Percentiles rank a stretch among this genome's conserved stretches.
Conservation (phyloP, 345 rosid genomes). For the Pistacia integerrima region DNA sequence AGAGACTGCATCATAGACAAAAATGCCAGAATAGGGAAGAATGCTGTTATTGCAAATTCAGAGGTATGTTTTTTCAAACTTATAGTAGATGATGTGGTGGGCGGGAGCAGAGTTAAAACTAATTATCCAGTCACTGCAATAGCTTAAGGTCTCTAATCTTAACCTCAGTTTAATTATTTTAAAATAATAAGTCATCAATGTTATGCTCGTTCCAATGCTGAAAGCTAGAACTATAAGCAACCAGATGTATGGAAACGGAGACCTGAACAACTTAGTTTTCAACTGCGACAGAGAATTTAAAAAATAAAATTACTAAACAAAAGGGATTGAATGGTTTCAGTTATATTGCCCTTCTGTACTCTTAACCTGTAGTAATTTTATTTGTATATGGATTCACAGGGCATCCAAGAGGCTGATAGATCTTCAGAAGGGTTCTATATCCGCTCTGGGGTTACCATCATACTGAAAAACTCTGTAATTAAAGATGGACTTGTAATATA, state of each 20-base stretch:
- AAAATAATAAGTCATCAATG: too few species aligned
- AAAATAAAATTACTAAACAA: too few species aligned
- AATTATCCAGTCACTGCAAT: neutral
- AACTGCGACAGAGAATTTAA: too few species aligned
- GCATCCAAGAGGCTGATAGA: slow-evolving; percentile 87
- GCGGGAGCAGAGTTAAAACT: neutral
- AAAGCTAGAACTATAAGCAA: too few species aligned
- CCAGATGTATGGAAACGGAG: too few species aligned
- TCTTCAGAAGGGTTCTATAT: slow-evolving; percentile 82
- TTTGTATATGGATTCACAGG: slow-evolving; percentile 43
- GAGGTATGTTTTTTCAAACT: slow-evolving; percentile 50
- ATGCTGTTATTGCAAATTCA: slow-evolving; percentile 75
- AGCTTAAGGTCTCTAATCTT: neutral
- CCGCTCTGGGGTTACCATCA: slow-evolving; percentile 71
- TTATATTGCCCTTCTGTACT: too few species aligned
- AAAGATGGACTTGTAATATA: slow-evolving; percentile 71
- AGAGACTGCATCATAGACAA: slow-evolving; percentile 96
- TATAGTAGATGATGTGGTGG: neutral
- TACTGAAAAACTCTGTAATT: slow-evolving; percentile 64
- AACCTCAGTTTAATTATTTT: too few species aligned
- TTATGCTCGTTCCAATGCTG: too few species aligned
- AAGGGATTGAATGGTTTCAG: too few species aligned
- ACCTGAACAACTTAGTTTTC: too few species aligned
- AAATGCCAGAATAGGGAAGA: slow-evolving; percentile 92
- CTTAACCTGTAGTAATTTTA: neutral